Evolutionary conservation across 176 grass and related monocot species (phyloP).

Genomic region (Cocos nucifera): DNA sequence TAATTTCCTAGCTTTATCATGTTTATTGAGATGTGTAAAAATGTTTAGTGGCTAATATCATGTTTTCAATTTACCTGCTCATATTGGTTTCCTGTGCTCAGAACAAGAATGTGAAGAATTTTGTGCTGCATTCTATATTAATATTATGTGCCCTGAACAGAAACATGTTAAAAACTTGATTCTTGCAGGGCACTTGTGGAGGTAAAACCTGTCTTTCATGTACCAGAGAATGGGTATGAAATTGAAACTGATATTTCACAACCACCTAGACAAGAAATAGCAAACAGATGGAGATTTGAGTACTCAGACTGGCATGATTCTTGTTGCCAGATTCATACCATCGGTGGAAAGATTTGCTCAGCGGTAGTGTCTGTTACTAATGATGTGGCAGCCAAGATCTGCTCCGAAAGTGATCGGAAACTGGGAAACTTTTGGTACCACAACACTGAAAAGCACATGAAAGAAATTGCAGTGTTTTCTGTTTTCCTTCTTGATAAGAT

Average conservation of each 20-base stretch:
- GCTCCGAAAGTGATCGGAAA: conserved; percentile 14
- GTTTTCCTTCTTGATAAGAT: conserved; percentile 40
- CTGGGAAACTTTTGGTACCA: neutral
- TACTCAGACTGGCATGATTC: conserved; percentile 36
- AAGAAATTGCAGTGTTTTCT: conserved; percentile 41
- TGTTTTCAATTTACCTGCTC: too few relatives aligned
- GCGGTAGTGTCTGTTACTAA: conserved; percentile 54
- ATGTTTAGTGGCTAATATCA: too few relatives aligned
- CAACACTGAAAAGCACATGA: conserved; percentile 28
- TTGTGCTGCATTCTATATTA: too few relatives aligned
- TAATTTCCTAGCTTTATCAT: too few relatives aligned
- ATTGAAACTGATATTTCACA: conserved; percentile 11
- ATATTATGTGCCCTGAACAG: too few relatives aligned
- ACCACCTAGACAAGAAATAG: conserved; percentile 19
- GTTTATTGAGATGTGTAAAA: too few relatives aligned
- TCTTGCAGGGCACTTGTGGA: conserved; percentile 68
- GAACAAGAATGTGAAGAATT: too few relatives aligned
- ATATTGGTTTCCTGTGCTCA: too few relatives aligned
- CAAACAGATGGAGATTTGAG: conserved; percentile 19
- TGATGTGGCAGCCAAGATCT: conserved; percentile 41
- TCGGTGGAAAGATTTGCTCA: conserved; percentile 46
- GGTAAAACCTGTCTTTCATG: conserved; percentile 64
- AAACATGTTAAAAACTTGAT: too few relatives aligned
- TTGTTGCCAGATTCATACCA: conserved; percentile 37
- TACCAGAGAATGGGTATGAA: conserved; percentile 32